Base-by-base conservation (phyloP, 768 basidiomycete species). In the Multifurca ochricompacta region DNA sequence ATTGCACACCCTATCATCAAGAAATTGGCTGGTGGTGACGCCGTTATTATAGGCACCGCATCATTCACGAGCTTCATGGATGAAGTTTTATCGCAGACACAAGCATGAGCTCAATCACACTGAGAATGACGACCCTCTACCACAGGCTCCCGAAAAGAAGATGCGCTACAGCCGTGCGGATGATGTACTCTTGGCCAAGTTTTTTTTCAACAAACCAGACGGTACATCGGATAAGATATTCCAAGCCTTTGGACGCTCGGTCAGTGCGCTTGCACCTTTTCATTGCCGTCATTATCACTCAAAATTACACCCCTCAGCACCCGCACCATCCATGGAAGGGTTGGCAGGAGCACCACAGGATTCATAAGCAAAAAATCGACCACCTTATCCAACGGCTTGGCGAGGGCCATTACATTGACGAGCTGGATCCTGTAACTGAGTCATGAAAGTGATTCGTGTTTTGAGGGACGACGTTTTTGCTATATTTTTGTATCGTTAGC, bases 311-410 rank as follows among this genome's bases (percentile, higher is more conserved):
- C 19, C 11, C 48, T 28, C 62, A 92, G 89, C 77, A 91, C 67
- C 80, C 88, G 2, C 87, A 91, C 65, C 90, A 92, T 71, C 90
- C 90, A 3, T 92, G 90, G 90, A 92, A 92, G 66, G 90, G 90
- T 13, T 92, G 90, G 90, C 90, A 92, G 67, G 90, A 92, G 63
- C 90, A 91, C 65, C 84, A 91, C 66, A 79, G 90, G 39, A 89
- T 91, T 62, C 90, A 91, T 66, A 91, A 91, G 65, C 75, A 80
- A 11, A 89, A 87, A 65, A 90, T 91, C 58, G 90, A 91, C 62
- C 82, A 90, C 68, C 76, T 87, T 36, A 84, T 88, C 39, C 72
- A 80, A 55, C 74, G 77, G 60, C 66, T 91, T 18, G 64, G 65
- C 10, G 73, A 74, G 28, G 87, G 87, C 11, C 81, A 85, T 65